phyloP scores from a whole-genome alignment of 1,139 yeast genomes.

The Taphrina wiesneri region DNA sequence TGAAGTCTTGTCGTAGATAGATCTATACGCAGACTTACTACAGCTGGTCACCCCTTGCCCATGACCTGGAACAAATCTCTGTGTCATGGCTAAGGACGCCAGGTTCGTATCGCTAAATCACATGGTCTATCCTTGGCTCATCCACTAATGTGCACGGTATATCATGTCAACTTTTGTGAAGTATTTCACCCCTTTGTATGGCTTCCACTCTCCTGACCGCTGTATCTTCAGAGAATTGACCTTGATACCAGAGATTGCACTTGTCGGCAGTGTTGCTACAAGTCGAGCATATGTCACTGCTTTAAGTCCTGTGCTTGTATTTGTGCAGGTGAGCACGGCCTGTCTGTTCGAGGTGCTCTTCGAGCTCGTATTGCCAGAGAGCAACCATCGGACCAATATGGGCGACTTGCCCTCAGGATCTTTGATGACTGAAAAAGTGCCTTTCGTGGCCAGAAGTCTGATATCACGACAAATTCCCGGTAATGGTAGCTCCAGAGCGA shows the following conservation, averaged over 20 bases:
- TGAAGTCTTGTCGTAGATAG: too few relatives aligned
- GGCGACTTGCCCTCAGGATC: background rate
- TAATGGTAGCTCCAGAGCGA: slow-evolving; percentile 14
- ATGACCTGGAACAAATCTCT: too few relatives aligned
- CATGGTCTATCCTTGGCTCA: background rate
- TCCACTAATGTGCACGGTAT: background rate
- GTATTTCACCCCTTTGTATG: slow-evolving; percentile 91
- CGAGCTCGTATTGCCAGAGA: background rate
- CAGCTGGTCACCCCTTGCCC: too few relatives aligned
- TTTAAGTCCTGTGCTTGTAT: slow-evolving; percentile 1
- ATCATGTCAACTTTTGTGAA: slow-evolving; percentile 51
- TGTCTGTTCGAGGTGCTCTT: background rate
- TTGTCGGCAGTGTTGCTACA: slow-evolving; percentile 35
- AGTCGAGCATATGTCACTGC: slow-evolving; percentile 13
- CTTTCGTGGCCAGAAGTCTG: slow-evolving; percentile 1
- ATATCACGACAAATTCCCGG: slow-evolving; percentile 3
- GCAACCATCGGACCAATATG: background rate
- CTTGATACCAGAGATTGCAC: slow-evolving; percentile 71
- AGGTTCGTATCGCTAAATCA: too few relatives aligned
- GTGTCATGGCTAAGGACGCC: too few relatives aligned
- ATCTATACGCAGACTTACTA: too few relatives aligned
- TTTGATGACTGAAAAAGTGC: background rate
- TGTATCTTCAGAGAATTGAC: slow-evolving; percentile 66
- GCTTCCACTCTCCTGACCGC: slow-evolving; percentile 64
- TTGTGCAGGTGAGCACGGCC: background rate